These are phyloP conservation scores for Plantago ovata DNA, from an alignment of 257 asterid genomes.

Conservation along the genomic window DNA sequence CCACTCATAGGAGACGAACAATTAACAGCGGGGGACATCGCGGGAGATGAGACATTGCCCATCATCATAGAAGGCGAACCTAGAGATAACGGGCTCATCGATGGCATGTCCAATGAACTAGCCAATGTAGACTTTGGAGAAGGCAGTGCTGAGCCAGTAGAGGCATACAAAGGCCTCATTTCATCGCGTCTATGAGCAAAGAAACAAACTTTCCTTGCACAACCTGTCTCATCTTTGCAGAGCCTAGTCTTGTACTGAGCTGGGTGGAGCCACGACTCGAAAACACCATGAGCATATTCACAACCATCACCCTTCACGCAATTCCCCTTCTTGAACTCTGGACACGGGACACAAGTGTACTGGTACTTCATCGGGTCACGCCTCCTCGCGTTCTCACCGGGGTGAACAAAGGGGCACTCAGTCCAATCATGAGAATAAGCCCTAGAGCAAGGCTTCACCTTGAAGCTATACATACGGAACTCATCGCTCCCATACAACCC, in stretches of 20 bases:
- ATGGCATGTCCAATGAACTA: constrained; percentile 35
- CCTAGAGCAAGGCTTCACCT: constrained; percentile 55
- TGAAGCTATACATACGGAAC: constrained; percentile 48
- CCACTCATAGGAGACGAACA: constrained; percentile 60
- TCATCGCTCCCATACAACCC: constrained; percentile 44
- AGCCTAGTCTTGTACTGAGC: constrained; percentile 87
- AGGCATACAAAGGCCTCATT: constrained; percentile 67
- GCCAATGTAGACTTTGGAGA: constrained; percentile 43
- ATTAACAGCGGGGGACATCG: constrained; percentile 50
- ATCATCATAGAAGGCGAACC: constrained; percentile 41
- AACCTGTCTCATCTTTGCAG: constrained; percentile 84
- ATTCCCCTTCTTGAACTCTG: constrained; percentile 83
- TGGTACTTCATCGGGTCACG: constrained; percentile 62
- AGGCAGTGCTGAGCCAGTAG: constrained; percentile 86
- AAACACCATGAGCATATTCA: constrained; percentile 95
- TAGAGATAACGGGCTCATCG: constrained; percentile 50
- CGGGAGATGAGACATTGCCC: constrained; percentile 46
- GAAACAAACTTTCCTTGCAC: constrained; percentile 80
- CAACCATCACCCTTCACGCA: constrained; percentile 68
- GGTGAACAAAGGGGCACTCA: constrained; percentile 58
- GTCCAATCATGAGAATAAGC: constrained; percentile 63
- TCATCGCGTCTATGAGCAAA: constrained; percentile 83
- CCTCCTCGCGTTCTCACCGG: constrained; percentile 59
- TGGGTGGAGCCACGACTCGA: constrained; percentile 95
- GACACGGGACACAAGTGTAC: constrained; percentile 86